phyloP scores from a whole-genome alignment of 225 moss, liverwort and hornwort species.

The Pseudoscleropodium purum region DNA sequence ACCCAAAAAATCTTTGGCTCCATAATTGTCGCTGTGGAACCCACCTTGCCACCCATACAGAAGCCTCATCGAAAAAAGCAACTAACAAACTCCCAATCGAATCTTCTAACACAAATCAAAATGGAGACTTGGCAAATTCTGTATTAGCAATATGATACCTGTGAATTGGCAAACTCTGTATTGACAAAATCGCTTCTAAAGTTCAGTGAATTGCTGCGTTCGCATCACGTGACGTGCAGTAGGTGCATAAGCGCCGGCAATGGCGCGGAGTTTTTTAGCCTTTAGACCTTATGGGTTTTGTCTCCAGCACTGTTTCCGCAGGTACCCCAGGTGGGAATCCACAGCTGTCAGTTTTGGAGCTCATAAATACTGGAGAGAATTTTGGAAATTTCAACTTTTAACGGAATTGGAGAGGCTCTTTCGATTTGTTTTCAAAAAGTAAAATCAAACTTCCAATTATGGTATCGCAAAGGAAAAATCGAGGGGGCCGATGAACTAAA shows the following conservation, averaged over 20 bases:
- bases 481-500: no score
- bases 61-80: background rate
- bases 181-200: background rate
- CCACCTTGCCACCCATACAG: background rate
- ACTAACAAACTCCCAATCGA: no score
- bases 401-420: background rate
- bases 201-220: background rate
- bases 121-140: background rate
- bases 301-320: background rate
- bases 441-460: background rate
- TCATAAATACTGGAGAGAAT: background rate
- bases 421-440: no score
- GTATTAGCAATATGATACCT: background rate
- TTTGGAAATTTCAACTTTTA: no score
- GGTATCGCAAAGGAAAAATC: no score
- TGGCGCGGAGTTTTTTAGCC: no score
- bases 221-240: background rate
- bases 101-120: background rate
- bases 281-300: background rate
- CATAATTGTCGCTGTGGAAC: background rate
- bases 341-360: background rate
- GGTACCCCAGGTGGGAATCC: background rate
- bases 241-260: background rate
- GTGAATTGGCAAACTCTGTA: no score
- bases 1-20: background rate